Percentiles rank a stretch among this genome's conserved stretches.
Conservation (phyloP, 2,329 filamentous ascomycete species). For the Chrysosphaeria jannelii region DNA sequence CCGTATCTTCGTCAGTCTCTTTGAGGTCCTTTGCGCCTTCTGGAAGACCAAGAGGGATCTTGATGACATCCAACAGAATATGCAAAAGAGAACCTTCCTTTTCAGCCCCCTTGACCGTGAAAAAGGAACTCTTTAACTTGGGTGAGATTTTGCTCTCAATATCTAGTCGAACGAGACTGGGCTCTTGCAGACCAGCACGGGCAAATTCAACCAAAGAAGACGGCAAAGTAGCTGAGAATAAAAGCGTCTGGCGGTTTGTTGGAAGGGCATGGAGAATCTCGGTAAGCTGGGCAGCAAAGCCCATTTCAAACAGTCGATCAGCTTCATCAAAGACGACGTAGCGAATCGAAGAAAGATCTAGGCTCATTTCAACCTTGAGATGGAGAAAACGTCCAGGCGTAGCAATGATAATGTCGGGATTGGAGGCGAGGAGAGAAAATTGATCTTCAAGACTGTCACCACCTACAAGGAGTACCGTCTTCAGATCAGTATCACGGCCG, state of each 20-base stretch:
- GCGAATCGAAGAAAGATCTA: constrained; percentile 68
- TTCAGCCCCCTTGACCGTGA: constrained; percentile 70
- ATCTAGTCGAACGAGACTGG: constrained; percentile 66
- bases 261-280: constrained; percentile 83
- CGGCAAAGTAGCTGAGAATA: constrained; percentile 87
- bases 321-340: constrained; percentile 97
- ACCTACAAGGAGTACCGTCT: constrained; percentile 70
- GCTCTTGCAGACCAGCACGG: constrained; percentile 73
- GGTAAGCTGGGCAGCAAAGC: constrained; percentile 72
- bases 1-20: constrained; percentile 5
- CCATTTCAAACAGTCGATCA: constrained; percentile 94
- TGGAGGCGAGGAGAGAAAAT: constrained; percentile 71
- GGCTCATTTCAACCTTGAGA: constrained; percentile 81
- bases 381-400: constrained; percentile 91
- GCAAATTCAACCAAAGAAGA: constrained; percentile 92
- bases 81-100: constrained; percentile 83
- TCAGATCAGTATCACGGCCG: constrained; percentile 65
- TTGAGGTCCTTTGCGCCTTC: constrained; percentile 18
- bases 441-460: constrained; percentile 91
- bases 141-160: constrained; percentile 90
- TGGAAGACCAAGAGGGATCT: constrained; percentile 45
- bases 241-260: constrained; percentile 53
- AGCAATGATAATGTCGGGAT: constrained; percentile 91
- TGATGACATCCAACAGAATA: constrained; percentile 71
- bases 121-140: constrained; percentile 85